Percentiles rank a stretch among this genome's conserved stretches.
Evolutionary conservation across 768 basidiomycete genomes (phyloP).

Genomic region (Agaricus sinodeliciosus): DNA sequence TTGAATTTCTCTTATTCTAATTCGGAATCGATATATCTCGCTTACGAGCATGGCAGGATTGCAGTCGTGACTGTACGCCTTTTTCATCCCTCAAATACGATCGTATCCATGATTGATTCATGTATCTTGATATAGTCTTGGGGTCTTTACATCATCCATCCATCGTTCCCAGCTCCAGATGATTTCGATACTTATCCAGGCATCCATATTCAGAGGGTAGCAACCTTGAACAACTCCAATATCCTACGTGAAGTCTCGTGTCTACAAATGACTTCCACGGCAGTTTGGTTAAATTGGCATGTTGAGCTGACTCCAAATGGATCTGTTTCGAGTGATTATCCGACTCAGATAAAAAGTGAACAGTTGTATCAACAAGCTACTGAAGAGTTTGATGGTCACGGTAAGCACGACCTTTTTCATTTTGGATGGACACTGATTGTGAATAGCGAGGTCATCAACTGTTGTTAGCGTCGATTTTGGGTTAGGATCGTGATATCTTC

Average conservation of each 20-base stretch:
- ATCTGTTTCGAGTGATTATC: not conserved
- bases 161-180: slow-evolving; percentile 5
- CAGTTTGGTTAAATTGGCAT: slow-evolving; percentile 44
- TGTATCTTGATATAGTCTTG: slow-evolving; percentile 16
- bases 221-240: slow-evolving; percentile 22
- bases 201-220: slow-evolving; percentile 9
- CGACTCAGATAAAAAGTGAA: not conserved
- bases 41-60: slow-evolving; percentile 36
- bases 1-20: slow-evolving; percentile 22
- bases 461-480: slow-evolving; percentile 7
- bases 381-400: not conserved
- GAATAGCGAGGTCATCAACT: not conserved
- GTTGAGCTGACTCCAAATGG: not conserved
- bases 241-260: slow-evolving; percentile 34
- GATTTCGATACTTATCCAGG: slow-evolving; percentile 3
- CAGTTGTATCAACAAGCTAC: not conserved
- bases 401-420: not conserved
- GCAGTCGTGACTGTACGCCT: slow-evolving; percentile 41
- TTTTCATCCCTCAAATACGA: not conserved
- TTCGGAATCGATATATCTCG: slow-evolving; percentile 39
- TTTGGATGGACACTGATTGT: no score
- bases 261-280: slow-evolving; percentile 49
- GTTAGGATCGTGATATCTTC: not conserved
- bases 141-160: slow-evolving; percentile 18
- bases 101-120: not conserved